These are phyloP conservation scores for Umbilicaria muhlenbergii DNA, from an alignment of 495 filamentous ascomycete genomes.

Conservation along the genomic window DNA sequence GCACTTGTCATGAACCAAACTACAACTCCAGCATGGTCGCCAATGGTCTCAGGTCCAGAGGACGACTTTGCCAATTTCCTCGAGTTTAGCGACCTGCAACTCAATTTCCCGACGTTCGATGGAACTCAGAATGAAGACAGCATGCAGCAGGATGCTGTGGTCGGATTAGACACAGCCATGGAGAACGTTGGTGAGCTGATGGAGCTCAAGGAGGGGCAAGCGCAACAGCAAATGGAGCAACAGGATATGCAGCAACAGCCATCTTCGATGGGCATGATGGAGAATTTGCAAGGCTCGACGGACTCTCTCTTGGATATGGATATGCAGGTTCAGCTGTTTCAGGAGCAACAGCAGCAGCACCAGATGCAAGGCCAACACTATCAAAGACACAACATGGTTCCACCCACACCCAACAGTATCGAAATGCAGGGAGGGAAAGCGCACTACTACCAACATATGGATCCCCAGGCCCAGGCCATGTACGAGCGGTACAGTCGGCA, in stretches of 20 bases:
- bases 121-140: conserved; percentile 14
- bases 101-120: conserved; percentile 32
- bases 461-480: conserved; percentile 44
- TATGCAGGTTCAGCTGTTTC: conserved; percentile 12
- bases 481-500: conserved; percentile 59
- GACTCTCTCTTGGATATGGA: conserved; percentile 6
- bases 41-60: conserved; percentile 17
- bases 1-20: conserved; percentile 21
- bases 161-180: conserved; percentile 6
- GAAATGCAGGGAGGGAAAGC: conserved; percentile 61
- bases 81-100: conserved; percentile 27
- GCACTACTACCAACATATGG: conserved; percentile 46
- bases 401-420: conserved; percentile 85
- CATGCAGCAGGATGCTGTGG: conserved; percentile 8
- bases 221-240: conserved; percentile 24
- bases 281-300: conserved; percentile 24
- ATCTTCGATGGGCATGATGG: conserved; percentile 21
- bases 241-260: conserved; percentile 15
- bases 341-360: conserved; percentile 11
- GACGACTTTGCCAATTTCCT: conserved; percentile 40
- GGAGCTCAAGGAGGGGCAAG: conserved; percentile 6
- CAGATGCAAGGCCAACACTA: conserved; percentile 36
- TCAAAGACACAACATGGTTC: conserved; percentile 51
- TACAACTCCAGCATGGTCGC: conserved; percentile 4
- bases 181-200: conserved; percentile 2